Evolutionary conservation across 2,329 filamentous ascomycete species (phyloP).

Genomic region (Fusarium brachygibbosum): DNA sequence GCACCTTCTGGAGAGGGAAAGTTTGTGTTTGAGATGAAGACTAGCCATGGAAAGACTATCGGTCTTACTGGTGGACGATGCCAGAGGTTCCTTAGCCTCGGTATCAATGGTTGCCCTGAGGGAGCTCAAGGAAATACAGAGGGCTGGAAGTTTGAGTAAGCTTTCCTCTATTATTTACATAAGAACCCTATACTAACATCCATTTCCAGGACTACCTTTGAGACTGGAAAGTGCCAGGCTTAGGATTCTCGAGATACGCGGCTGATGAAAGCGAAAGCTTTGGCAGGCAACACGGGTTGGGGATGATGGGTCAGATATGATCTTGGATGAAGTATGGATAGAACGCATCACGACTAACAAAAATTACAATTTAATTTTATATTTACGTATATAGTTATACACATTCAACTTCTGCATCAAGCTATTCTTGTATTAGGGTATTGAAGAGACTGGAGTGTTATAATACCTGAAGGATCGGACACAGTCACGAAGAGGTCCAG

Average conservation of each 20-base stretch:
- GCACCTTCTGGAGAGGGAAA: conserved; percentile 16
- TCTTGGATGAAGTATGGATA: not conserved
- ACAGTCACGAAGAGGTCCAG: too few relatives aligned
- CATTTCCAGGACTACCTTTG: not conserved
- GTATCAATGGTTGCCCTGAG: conserved; percentile 6
- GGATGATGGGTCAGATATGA: not conserved
- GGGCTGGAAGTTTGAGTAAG: conserved; percentile 30
- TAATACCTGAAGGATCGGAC: too few relatives aligned
- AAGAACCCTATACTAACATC: rapidly evolving
- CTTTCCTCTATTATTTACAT: rapidly evolving
- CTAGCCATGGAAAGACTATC: conserved; percentile 8
- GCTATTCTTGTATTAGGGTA: too few relatives aligned
- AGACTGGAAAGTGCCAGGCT: conserved; percentile 17
- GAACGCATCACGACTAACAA: too few relatives aligned
- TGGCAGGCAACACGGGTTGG: too few relatives aligned
- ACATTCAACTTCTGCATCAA: not conserved
- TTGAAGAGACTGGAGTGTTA: too few relatives aligned
- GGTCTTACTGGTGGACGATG: not conserved
- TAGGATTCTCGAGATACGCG: rapidly evolving
- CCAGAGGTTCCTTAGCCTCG: not conserved
- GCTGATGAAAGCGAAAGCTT: too few relatives aligned
- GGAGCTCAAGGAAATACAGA: conserved; percentile 11
- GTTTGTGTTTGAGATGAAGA: conserved; percentile 19
- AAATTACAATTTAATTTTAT: not conserved
- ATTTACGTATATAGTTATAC: not conserved